phyloP scores from a whole-genome alignment of 768 basidiomycete genomes.

The Stropharia rugosoannulata region DNA sequence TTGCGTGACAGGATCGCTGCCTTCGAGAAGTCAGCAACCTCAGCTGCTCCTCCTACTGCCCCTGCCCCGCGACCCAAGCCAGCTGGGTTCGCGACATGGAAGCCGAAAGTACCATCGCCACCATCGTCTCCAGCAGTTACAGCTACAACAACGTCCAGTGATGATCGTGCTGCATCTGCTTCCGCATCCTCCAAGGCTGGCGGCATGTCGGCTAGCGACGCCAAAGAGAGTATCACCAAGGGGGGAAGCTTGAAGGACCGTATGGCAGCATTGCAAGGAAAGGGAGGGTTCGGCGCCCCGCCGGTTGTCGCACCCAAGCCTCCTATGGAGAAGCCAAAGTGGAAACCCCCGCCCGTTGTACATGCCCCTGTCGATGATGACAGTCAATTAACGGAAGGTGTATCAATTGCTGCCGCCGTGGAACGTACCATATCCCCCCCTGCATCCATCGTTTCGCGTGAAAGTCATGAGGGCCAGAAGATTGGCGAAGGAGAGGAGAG shows the following conservation, averaged over 20 bases:
- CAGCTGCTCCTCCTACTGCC: slow-evolving; percentile 36
- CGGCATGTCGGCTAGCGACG: slow-evolving; percentile 83
- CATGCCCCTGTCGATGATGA: slow-evolving; percentile 47
- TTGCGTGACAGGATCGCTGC: slow-evolving; percentile 88
- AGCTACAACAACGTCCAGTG: slow-evolving; percentile 7
- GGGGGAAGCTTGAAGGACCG: slow-evolving; percentile 86
- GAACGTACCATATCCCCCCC: slow-evolving; percentile 35
- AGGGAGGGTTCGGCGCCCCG: slow-evolving; percentile 73
- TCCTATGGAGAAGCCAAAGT: slow-evolving; percentile 71
- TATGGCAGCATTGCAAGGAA: slow-evolving; percentile 91
- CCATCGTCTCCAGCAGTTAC: slow-evolving; percentile 40
- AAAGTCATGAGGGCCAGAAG: slow-evolving; percentile 11
- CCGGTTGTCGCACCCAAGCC: slow-evolving; percentile 55
- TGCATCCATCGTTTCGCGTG: slow-evolving; percentile 20
- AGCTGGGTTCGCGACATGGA: slow-evolving; percentile 62
- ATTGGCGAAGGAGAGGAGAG: slow-evolving; percentile 19
- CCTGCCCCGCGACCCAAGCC: slow-evolving; percentile 67
- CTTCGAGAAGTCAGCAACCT: slow-evolving; percentile 70
- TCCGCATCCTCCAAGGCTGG: slow-evolving; percentile 26
- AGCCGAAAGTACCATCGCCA: slow-evolving; percentile 59
- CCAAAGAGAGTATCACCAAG: slow-evolving; percentile 80
- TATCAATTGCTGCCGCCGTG: slow-evolving; percentile 20
- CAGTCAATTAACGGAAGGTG: slow-evolving; percentile 21
- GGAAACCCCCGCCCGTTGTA: slow-evolving; percentile 76
- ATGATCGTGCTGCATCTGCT: slow-evolving; percentile 13